Evolutionary conservation across 805 yeast species (phyloP).

Genomic region (Candida nemodendra): DNA sequence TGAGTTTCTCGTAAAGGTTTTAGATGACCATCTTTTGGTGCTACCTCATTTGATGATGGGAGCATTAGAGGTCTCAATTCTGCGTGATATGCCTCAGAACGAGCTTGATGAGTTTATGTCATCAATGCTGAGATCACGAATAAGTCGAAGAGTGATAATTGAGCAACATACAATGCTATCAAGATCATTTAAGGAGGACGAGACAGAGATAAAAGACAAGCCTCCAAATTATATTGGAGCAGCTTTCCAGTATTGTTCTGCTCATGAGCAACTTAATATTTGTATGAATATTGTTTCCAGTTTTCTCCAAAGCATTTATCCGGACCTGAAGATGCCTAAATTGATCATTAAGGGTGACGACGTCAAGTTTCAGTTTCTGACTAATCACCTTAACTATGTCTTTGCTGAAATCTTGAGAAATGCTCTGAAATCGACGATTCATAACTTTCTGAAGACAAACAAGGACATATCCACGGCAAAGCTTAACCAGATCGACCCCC

Average conservation of each 20-base stretch:
- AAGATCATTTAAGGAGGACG: conserved; percentile 47
- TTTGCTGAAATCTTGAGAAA: conserved; percentile 87
- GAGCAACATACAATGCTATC: conserved; percentile 88
- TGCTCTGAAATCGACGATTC: conserved; percentile 77
- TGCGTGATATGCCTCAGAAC: conserved; percentile 54
- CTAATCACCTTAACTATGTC: conserved; percentile 81
- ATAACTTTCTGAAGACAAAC: conserved; percentile 36
- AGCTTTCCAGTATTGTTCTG: conserved; percentile 76
- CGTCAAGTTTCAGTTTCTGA: conserved; percentile 75
- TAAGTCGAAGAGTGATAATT: conserved; percentile 84
- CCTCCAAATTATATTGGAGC: conserved; percentile 68
- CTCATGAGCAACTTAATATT: conserved; percentile 58
- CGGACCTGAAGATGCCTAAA: conserved; percentile 65
- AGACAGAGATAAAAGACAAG: conserved; percentile 44
- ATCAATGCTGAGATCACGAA: conserved; percentile 76
- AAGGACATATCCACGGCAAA: conserved; percentile 10
- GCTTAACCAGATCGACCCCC: conserved; percentile 38
- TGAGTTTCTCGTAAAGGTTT: conserved; percentile 54
- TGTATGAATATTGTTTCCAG: conserved; percentile 53
- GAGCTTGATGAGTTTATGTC: conserved; percentile 74
- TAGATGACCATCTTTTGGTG: conserved; percentile 78
- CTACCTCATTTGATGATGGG: conserved; percentile 93
- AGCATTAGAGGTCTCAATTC: conserved; percentile 72
- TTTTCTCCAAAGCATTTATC: conserved; percentile 53
- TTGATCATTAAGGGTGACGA: conserved; percentile 75